Evolutionary conservation across 1,284 basidiomycete species (phyloP), one percentile per base, ranked within the genome.

Genomic region (Ganoderma sp.): DNA sequence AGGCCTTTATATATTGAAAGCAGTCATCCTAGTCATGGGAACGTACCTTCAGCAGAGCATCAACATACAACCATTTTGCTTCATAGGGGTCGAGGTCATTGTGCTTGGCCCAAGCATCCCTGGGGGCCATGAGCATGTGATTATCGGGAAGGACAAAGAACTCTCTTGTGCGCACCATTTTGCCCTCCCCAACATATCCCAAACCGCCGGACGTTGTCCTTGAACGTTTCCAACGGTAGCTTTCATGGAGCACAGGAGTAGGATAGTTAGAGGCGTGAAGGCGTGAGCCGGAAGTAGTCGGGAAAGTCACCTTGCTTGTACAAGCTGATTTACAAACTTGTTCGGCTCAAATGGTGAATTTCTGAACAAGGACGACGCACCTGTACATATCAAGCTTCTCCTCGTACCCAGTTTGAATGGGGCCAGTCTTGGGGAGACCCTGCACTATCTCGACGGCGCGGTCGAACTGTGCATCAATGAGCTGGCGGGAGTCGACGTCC

Each of bases 381-480:
- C 95, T 95, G 79, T 99, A 99, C 86, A 99, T 94, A 17, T 90
- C 89, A 10, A 99, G 83, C 79, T 99, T 99, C 79, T 98, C 97
- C 75, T 98, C 97, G 79, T 98, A 99, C 65, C 90, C 94, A 0
- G 97, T 98, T 81, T 98, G 96, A 73, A 98, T 97, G 52, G 96
- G 95, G 0, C 97, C 96, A 12, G 91, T 93, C 83, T 97, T 97
- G 1, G 97, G 96, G 25, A 99, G 83, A 69, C 88, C 81, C 78
- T 98, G 97, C 3, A 98, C 92, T 71, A 98, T 97, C 80, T 97
- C 93, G 12, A 98, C 96, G 1, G 96, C 96, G 61, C 96, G 89
- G 81, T 96, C 90, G 80, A 98, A 98, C 77, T 97, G 95, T 54
- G 86, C 86, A 74, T 93, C 89, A 73, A 93, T 90, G 72, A 89